Conservation (phyloP, 495 filamentous ascomycete genomes). For the Penicillium angulare region DNA sequence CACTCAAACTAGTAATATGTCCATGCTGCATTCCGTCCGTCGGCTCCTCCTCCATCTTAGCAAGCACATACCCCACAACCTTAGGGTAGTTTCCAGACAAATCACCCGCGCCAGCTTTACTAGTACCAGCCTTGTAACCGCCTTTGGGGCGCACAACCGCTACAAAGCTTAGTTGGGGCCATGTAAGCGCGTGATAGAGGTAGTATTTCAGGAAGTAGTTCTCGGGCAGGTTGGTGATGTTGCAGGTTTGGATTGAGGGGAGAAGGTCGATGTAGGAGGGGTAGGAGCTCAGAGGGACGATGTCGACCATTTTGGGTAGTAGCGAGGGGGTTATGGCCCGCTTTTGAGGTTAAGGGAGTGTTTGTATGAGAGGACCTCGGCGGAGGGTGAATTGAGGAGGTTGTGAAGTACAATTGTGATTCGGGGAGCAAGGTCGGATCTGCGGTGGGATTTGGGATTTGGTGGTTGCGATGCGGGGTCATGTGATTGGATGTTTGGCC, state of each 20-base stretch:
- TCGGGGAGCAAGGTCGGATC: no score
- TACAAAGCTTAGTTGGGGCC: slow-evolving; percentile 95
- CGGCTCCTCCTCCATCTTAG: slow-evolving; percentile 99
- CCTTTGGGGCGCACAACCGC: slow-evolving; percentile 85
- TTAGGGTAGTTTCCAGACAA: slow-evolving; percentile 80
- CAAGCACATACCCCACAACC: slow-evolving; percentile 98
- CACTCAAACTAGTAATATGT: slow-evolving; percentile 91
- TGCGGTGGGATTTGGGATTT: no score
- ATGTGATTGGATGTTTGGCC: no score
- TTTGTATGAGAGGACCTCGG: no score
- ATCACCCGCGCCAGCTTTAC: slow-evolving; percentile 26
- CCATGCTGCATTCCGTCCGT: slow-evolving; percentile 87
- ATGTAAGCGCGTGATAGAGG: slow-evolving; percentile 97
- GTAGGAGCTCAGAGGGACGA: slow-evolving; percentile 48
- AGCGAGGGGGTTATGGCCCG: no score
- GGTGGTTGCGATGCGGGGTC: no score
- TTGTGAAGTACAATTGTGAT: no score
- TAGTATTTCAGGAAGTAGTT: slow-evolving; percentile 99
- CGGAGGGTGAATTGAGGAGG: no score
- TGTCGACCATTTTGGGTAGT: slow-evolving; percentile 55
- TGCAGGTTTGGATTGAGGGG: slow-evolving; percentile 96
- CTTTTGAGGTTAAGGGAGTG: no score
- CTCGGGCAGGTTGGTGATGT: slow-evolving; percentile 97
- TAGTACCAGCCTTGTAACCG: slow-evolving; percentile 35
- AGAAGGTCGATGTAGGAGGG: slow-evolving; percentile 57